Base-by-base conservation (phyloP, 2,329 filamentous ascomycete species). In the Aspergillus viridinutans region DNA sequence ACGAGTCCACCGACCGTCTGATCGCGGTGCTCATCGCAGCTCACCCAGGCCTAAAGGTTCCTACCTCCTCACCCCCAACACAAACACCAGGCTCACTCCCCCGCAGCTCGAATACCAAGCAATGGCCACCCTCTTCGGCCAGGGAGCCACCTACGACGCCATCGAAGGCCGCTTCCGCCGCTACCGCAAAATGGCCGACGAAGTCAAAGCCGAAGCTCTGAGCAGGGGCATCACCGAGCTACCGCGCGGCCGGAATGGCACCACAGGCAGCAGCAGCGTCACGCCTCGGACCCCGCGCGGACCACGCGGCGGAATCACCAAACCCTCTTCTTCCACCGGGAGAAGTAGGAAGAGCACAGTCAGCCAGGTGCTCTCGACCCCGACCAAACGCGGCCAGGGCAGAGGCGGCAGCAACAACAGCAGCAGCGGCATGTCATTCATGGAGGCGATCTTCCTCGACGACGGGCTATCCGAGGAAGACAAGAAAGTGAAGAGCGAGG, bases 151-250 rank as follows among this genome's bases (percentile, higher is more conserved):
- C 0, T 80, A 80, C 67, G 71, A 81, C 58, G 69, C 79, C 0
- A 74, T 83, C 25, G 76, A 82, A 58, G 72, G 73, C 47, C 74
- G 73, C 2, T 74, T 83, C 38, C 76, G 78, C 47, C 73, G 71
- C 49, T 76, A 74, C 58, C 80, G 79, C 50, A 74, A 74, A 50
- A 50, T 68, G 1, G 78, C 79, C 0, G 65, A 68, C 0, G 59
- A 61, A 0, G 68, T 81, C 14, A 67, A 68, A 43, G 65, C 64
- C 4, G 69, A 72, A 5, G 64, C 66, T 1, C 53, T 56, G 2
- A 12, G 49, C 0, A 49, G 56, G 2, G 67, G 58, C 8, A 49
- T 58, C n/a, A 54, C 57, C 3, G 47, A 57, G 3, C 23, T 64
- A 9, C 61, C 61, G 1, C 56, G 53, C 23, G 55, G 60, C 20